Percentiles rank a stretch among this genome's conserved stretches.
phyloP scores from a whole-genome alignment of 345 rosid species.

The Turnera subulata region DNA sequence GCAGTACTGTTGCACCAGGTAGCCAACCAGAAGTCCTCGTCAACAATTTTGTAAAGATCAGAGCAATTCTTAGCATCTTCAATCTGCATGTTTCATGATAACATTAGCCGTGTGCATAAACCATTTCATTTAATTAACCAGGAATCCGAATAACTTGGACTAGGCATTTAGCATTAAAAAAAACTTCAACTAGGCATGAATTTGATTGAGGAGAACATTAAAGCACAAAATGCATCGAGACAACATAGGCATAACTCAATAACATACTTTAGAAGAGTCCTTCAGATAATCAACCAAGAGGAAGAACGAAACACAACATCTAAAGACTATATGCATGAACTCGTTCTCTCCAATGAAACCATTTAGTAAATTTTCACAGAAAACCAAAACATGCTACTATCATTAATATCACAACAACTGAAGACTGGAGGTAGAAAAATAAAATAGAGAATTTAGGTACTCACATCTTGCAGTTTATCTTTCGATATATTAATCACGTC shows the following conservation, averaged over 20 bases:
- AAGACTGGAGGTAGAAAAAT: background rate
- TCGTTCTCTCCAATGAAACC: no score
- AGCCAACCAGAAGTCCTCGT: conserved; percentile 97
- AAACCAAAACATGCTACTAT: no score
- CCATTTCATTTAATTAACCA: background rate
- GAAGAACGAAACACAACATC: no score
- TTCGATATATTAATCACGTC: conserved; percentile 51
- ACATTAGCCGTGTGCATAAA: conserved; percentile 3
- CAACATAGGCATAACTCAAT: background rate
- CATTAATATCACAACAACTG: background rate
- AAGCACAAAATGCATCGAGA: background rate
- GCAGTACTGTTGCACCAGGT: conserved; percentile 89
- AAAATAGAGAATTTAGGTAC: conserved; percentile 21
- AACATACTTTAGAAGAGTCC: background rate
- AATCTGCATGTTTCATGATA: conserved; percentile 45
- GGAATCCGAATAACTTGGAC: background rate
- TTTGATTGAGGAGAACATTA: background rate
- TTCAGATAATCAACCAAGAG: no score
- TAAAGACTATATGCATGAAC: no score
- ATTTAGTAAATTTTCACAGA: no score
- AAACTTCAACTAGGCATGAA: background rate
- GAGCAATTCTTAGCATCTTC: conserved; percentile 61
- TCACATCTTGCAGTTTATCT: conserved; percentile 67
- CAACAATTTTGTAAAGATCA: conserved; percentile 75
- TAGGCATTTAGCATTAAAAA: no score